phyloP scores from a whole-genome alignment of 163 green algal genomes.

The Volvox carteri region DNA sequence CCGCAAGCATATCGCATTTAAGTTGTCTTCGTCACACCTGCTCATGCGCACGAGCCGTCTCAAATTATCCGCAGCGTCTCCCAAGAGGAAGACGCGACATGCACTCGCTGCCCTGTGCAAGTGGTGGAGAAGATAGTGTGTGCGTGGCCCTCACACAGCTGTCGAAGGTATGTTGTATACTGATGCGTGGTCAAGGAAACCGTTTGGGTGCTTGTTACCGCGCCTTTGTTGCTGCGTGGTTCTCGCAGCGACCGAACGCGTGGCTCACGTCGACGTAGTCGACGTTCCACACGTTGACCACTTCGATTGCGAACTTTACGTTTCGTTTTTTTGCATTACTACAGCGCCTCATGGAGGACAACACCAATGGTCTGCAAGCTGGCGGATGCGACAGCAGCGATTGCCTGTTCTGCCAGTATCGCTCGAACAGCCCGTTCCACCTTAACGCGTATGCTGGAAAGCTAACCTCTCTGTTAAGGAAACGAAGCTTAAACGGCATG shows the following conservation, averaged over 20 bases:
- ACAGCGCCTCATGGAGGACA: conserved; percentile 1
- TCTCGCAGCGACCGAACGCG: conserved; percentile 15
- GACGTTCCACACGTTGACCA: neutral
- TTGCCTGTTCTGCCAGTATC: conserved; percentile 69
- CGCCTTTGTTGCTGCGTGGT: conserved; percentile 30
- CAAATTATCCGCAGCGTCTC: neutral
- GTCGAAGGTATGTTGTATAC: conserved; percentile 5
- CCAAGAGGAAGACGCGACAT: conserved; percentile 9
- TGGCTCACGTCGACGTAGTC: neutral
- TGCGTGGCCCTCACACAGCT: conserved; percentile 33
- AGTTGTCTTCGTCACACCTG: neutral
- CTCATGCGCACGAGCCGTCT: neutral
- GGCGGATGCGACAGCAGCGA: conserved; percentile 72
- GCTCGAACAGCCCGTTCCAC: conserved; percentile 57
- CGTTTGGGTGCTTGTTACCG: neutral
- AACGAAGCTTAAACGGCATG: conserved; percentile 25
- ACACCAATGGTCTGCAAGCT: neutral
- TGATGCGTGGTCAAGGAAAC: too few species aligned
- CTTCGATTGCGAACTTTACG: neutral
- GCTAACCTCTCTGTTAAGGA: conserved; percentile 55
- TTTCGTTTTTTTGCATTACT: neutral
- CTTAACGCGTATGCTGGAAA: conserved; percentile 51
- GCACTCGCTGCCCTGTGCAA: conserved; percentile 11
- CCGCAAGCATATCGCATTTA: neutral
- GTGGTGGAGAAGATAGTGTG: conserved; percentile 2